Base-by-base conservation (phyloP, 768 basidiomycete genomes). In the Grammothele lineata region DNA sequence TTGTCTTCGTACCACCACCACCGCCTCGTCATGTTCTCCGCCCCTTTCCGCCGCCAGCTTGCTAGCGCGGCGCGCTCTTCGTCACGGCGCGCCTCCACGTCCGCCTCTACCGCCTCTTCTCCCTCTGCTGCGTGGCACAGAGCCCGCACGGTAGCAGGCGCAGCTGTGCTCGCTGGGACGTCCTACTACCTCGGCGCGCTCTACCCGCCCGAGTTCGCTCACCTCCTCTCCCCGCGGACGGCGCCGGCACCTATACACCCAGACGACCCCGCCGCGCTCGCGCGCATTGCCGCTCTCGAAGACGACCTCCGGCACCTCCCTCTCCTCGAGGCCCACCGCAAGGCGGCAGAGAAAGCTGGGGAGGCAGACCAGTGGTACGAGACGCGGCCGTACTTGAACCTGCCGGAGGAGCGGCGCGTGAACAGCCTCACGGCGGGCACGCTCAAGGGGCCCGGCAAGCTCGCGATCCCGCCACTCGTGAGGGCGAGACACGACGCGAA, bases 381-480 rank as follows among this genome's bases (percentile, higher is more conserved):
- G 63, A 71, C 74, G 18, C 78, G 91, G 40, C 92, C 91, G 32
- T 92, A 89, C 62, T 64, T 67, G 11, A 67, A 72, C 15, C 78
- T 82, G 22, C 83, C 92, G 0, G 84, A 85, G 49, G 82, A 86
- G 47, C 70, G 81, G 44, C 74, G 85, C 1, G 85, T 84, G 45
- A 92, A 99, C 66, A 87, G 80, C 51, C 70, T 99, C 40, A 88
- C 91, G 0, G 82, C 84, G 2, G 92, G 92, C 4, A 76, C 91
- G 1, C 71, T 99, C n/a, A 70, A 83, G 22, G 95, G 93, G 1
- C 92, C 93, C 0, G 90, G 90, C 3, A 87, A 81, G 63, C 75
- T 99, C 2, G 90, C 92, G 0, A 62, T 95, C 46, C 72, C 75
- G 17, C 92, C 93, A 3, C 60, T 98, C 3, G 78, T 91, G 10